Percentiles rank a stretch among this genome's conserved stretches.
phyloP scores from a whole-genome alignment of 495 filamentous ascomycete genomes.

The Cudoniella acicularis region DNA sequence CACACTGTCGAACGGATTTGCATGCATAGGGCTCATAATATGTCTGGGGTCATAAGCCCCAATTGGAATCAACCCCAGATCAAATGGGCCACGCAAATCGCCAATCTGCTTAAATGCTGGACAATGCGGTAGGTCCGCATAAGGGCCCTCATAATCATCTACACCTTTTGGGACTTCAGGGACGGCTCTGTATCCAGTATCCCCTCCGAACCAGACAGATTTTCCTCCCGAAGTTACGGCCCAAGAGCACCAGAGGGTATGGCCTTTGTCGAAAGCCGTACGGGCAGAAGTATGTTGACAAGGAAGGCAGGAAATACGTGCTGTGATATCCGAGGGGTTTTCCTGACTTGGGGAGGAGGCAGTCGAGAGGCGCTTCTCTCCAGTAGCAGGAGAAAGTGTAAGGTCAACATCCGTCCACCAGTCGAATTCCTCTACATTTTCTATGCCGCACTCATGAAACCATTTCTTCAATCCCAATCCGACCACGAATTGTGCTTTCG shows the following conservation, averaged over 20 bases:
- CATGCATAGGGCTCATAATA: slow-evolving; percentile 77
- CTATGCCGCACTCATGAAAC: slow-evolving; percentile 65
- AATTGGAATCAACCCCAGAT: slow-evolving; percentile 92
- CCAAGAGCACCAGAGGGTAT: slow-evolving; percentile 89
- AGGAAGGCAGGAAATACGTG: slow-evolving; percentile 77
- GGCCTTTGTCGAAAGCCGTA: slow-evolving; percentile 55
- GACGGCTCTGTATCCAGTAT: slow-evolving; percentile 81
- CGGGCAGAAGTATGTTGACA: slow-evolving; percentile 81
- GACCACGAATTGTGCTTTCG: slow-evolving; percentile 83
- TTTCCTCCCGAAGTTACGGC: slow-evolving; percentile 70
- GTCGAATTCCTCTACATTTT: slow-evolving; percentile 84
- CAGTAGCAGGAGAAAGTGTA: slow-evolving; percentile 46
- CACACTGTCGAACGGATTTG: slow-evolving; percentile 82
- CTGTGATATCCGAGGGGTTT: slow-evolving; percentile 50
- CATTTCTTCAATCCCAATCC: slow-evolving; percentile 84
- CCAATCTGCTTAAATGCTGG: slow-evolving; percentile 90
- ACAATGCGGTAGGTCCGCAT: slow-evolving; percentile 64
- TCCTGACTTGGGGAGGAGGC: slow-evolving; percentile 16
- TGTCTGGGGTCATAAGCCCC: slow-evolving; percentile 83
- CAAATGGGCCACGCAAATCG: slow-evolving; percentile 76
- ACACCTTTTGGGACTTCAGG: slow-evolving; percentile 56
- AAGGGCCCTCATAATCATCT: slow-evolving; percentile 72
- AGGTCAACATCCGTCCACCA: slow-evolving; percentile 91
- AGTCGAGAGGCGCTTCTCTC: slow-evolving; percentile 28
- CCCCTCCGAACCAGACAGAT: slow-evolving; percentile 72